Conservation (phyloP, 2,329 filamentous ascomycete species). For the Colletotrichum melonis region DNA sequence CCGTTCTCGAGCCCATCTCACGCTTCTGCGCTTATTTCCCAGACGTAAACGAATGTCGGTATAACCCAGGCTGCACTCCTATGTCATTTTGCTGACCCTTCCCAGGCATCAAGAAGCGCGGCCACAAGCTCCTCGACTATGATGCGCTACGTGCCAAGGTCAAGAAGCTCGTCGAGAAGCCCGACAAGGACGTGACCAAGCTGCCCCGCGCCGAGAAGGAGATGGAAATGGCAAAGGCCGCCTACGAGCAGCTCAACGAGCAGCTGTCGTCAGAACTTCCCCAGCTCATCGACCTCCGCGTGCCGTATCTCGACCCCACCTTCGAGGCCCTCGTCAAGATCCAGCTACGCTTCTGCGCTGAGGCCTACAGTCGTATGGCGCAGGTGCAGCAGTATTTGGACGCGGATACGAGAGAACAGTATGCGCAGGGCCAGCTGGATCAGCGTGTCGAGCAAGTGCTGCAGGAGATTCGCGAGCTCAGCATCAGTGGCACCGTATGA, state of each 20-base stretch:
- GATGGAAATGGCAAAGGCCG: slow-evolving; percentile 90
- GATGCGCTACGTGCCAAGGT: slow-evolving; percentile 95
- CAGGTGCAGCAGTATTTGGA: slow-evolving; percentile 99
- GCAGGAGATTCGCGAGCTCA: slow-evolving; percentile 96
- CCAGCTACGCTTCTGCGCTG: slow-evolving; percentile 95
- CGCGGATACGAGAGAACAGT: slow-evolving; percentile 94
- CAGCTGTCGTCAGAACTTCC: slow-evolving; percentile 93
- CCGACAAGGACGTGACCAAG: slow-evolving; percentile 98
- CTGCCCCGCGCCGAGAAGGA: slow-evolving; percentile 96
- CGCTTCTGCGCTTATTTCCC: slow-evolving; percentile 99
- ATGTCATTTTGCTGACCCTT: neutral
- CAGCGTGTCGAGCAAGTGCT: slow-evolving; percentile 93
- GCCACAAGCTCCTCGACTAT: slow-evolving; percentile 98
- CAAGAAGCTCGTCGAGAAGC: slow-evolving; percentile 97
- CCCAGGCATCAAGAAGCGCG: slow-evolving; percentile 92
- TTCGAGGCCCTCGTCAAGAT: slow-evolving; percentile 99
- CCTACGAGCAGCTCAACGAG: slow-evolving; percentile 97
- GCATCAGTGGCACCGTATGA: slow-evolving; percentile 81
- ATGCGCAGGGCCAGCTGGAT: slow-evolving; percentile 92
- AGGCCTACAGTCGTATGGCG: slow-evolving; percentile 97
- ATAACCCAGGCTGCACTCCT: neutral
- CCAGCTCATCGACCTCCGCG: slow-evolving; percentile 94
- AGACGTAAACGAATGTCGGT: slow-evolving; percentile 94
- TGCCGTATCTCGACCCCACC: slow-evolving; percentile 95
- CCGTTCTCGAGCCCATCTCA: slow-evolving; percentile 94